Evolutionary conservation across 352 stramenopile species (phyloP), one percentile per base, ranked within the genome.

Genomic region (Globisporangium nagaii): DNA sequence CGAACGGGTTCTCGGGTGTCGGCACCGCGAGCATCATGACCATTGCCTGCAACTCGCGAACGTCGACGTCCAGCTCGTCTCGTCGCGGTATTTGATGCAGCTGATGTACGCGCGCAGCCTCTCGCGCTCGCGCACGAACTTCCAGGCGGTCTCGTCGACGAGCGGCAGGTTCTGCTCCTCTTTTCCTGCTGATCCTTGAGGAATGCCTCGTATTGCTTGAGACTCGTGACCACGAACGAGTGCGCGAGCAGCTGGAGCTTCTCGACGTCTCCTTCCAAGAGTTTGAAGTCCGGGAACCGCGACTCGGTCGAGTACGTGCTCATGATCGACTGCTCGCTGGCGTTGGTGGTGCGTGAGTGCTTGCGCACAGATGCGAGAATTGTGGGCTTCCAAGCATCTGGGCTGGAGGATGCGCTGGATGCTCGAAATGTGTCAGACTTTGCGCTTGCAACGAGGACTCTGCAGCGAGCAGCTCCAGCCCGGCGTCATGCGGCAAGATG

Each of bases 11-110:
- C 15, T 61, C 63, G 1, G 43, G 20, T 6, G 71, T 77, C 5
- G 74, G 74, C 22, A 70, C 58, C 34, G 74, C 66, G n/a, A 85
- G 62, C 2, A 62, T 75, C 0, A 64, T 62, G n/a, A 88, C 47
- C 37, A 88, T 2, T 9, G 22, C 9, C 9, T 36, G 8, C 30
- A 5, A 4, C 30, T 47, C 27, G 36, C 22, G 10, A 32, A 10
- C n/a, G 37, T 27, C 35, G 27, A 28, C 5, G 47, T 39, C 15
- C 22, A 44, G 31, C 20, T 40, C 12, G 6, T 32, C n/a, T 55
- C 20, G 7, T 60, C 20, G 43, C 43, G 55, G 19, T 20, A 19
- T 7, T 8, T 22, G 13, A 7, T 55, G 15, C 42, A 31, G 17
- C 37, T 13, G 10, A 52, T 42, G 30, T 46, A 53, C 28, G 42